Conservation (phyloP, 306 rosid genomes). For the Clitoria ternatea region DNA sequence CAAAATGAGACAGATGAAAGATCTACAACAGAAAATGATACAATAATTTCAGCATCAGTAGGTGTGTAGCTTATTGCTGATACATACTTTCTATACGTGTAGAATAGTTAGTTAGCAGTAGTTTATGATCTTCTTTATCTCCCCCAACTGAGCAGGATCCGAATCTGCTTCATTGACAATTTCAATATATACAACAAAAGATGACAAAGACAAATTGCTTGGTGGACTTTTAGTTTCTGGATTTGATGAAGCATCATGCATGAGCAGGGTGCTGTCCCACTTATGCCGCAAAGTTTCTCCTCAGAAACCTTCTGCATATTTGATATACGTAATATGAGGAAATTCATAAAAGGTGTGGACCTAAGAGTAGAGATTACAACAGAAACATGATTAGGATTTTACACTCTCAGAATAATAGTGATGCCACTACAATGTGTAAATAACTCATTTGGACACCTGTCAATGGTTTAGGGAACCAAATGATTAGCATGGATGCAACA, state of each 20-base stretch:
- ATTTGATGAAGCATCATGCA: slow-evolving; percentile 48
- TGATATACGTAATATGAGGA: slow-evolving; percentile 52
- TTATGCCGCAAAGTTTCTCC: slow-evolving; percentile 36
- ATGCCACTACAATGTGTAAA: slow-evolving; percentile 27
- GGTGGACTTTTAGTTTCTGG: slow-evolving; percentile 46
- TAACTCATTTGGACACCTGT: slow-evolving; percentile 45
- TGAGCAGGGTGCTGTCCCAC: slow-evolving; percentile 44
- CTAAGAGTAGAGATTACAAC: slow-evolving; percentile 33
- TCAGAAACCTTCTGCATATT: slow-evolving; percentile 50
- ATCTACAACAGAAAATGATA: not conserved
- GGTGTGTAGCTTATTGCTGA: not conserved
- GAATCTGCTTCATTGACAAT: not conserved
- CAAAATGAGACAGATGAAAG: not conserved
- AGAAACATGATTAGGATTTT: slow-evolving; percentile 26
- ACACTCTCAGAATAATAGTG: slow-evolving; percentile 16
- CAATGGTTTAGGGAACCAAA: slow-evolving; percentile 62
- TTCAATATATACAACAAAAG: not conserved
- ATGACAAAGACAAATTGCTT: slow-evolving; percentile 39
- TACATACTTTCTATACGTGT: too few species aligned
- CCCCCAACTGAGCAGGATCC: not conserved
- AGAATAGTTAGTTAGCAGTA: too few species aligned
- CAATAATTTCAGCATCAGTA: not conserved
- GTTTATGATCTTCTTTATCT: too few species aligned
- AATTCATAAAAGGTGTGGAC: slow-evolving; percentile 49
- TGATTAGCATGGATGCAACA: slow-evolving; percentile 44